These are phyloP conservation scores for Cercospora sp. DNA, from an alignment of 2,329 filamentous ascomycete genomes.

Conservation along the genomic window DNA sequence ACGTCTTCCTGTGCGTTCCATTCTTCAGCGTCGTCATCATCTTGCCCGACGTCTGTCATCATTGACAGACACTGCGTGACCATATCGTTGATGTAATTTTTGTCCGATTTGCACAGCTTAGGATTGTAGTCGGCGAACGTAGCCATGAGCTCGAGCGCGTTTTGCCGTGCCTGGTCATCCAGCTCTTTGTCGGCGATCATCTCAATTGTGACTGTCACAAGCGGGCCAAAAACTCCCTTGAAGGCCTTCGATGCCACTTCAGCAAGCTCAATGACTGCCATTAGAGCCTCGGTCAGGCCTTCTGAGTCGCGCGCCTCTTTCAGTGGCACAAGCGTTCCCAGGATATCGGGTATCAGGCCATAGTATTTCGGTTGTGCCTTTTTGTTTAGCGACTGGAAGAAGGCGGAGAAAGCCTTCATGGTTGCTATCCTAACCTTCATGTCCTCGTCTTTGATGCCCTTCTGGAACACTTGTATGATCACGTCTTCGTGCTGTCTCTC, in stretches of 20 bases:
- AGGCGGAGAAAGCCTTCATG: conserved; percentile 94
- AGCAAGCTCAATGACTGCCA: conserved; percentile 90
- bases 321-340: conserved; percentile 91
- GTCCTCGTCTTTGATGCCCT: conserved; percentile 86
- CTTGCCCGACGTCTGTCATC: conserved; percentile 94
- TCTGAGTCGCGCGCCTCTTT: conserved; percentile 91
- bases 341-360: conserved; percentile 79
- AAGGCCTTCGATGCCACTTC: conserved; percentile 98
- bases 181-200: conserved; percentile 96
- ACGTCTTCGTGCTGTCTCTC: conserved; percentile 91
- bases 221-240: conserved; percentile 85
- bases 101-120: conserved; percentile 90
- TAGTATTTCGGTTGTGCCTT: conserved; percentile 89
- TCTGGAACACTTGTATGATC: conserved; percentile 84
- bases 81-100: conserved; percentile 92
- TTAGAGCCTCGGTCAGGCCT: conserved; percentile 82
- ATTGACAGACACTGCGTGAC: conserved; percentile 96
- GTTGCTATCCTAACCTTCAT: conserved; percentile 86
- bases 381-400: conserved; percentile 88
- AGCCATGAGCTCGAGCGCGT: conserved; percentile 93
- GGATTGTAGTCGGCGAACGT: conserved; percentile 96
- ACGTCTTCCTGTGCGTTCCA: conserved; percentile 94
- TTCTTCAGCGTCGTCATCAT: conserved; percentile 91
- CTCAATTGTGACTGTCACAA: conserved; percentile 89
- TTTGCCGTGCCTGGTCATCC: conserved; percentile 84